Evolutionary conservation across 176 grass and related monocot genomes (phyloP).

Genomic region (Raddia guianensis): DNA sequence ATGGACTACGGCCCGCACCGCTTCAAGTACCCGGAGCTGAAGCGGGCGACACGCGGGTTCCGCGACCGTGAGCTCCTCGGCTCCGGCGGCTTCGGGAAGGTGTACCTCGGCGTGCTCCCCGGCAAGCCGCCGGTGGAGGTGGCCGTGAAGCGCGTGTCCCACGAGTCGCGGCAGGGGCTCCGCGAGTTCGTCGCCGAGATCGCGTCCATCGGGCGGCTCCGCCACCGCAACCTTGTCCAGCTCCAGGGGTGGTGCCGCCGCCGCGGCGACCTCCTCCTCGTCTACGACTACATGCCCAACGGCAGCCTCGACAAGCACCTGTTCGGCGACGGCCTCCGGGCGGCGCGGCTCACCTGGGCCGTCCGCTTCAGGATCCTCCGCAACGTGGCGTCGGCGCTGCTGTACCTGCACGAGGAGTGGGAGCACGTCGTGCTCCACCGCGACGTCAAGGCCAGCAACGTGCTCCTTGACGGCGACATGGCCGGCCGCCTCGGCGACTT

Average conservation of each 20-base stretch:
- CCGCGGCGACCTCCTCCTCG: conserved; percentile 69
- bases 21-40: conserved; percentile 72
- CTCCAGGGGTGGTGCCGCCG: conserved; percentile 90
- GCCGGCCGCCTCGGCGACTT: conserved; percentile 74
- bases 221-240: conserved; percentile 84
- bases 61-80: conserved; percentile 75
- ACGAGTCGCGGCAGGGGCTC: conserved; percentile 77
- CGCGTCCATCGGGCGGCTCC: conserved; percentile 73
- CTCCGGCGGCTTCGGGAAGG: conserved; percentile 85
- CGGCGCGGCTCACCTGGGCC: conserved; percentile 48
- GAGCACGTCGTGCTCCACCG: conserved; percentile 85
- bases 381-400: conserved; percentile 69
- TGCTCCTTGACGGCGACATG: conserved; percentile 75
- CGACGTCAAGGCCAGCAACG: conserved; percentile 86
- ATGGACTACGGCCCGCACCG: conserved; percentile 73
- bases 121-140: conserved; percentile 43
- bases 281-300: conserved; percentile 93
- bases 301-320: conserved; percentile 78
- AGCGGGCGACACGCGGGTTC: conserved; percentile 71
- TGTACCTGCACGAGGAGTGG: conserved; percentile 93
- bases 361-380: conserved; percentile 53
- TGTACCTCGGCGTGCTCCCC: conserved; percentile 74
- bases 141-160: conserved; percentile 79
- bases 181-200: conserved; percentile 85
- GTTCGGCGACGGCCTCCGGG: conserved; percentile 37